Evolutionary conservation across 2,329 filamentous ascomycete species (phyloP).

Genomic region (Metarhizium rileyi): DNA sequence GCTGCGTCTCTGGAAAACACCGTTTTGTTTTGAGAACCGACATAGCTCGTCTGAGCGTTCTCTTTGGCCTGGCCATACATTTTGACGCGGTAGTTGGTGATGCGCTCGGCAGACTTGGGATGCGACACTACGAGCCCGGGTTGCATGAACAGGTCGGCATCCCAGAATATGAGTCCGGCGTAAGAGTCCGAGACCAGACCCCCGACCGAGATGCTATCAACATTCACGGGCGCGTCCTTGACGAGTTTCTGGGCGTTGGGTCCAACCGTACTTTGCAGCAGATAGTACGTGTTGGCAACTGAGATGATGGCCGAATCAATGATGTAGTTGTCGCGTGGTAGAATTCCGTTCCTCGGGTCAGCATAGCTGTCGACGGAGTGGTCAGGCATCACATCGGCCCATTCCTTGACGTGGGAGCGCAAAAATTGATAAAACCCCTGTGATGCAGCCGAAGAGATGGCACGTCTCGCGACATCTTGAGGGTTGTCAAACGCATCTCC

Average conservation of each 20-base stretch:
- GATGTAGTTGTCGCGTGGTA: conserved; percentile 47
- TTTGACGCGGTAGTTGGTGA: conserved; percentile 17
- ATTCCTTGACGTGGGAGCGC: conserved; percentile 48
- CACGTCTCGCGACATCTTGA: conserved; percentile 41
- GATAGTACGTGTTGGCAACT: conserved; percentile 45
- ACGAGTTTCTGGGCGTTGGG: conserved; percentile 33
- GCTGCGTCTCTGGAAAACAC: conserved; percentile 44
- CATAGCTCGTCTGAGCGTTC: conserved; percentile 3
- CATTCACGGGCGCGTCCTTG: conserved; percentile 6
- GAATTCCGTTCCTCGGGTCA: conserved; percentile 38
- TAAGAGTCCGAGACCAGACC: conserved; percentile 19
- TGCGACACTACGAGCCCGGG: conserved; percentile 17
- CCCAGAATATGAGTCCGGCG: conserved; percentile 21
- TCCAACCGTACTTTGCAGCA: conserved; percentile 41
- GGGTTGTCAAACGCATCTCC: conserved; percentile 56
- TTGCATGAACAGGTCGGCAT: conserved; percentile 20
- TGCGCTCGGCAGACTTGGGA: conserved; percentile 16
- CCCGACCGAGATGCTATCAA: conserved; percentile 16
- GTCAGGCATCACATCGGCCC: conserved; percentile 49
- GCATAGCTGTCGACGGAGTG: conserved; percentile 55
- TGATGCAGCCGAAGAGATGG: conserved; percentile 34
- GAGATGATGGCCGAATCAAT: conserved; percentile 43
- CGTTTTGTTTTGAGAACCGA: conserved; percentile 29
- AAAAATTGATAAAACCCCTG: conserved; percentile 47
- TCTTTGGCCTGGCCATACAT: conserved; percentile 38